A percentile compares a stretch with the other conserved stretches of the same genome.
These are phyloP conservation scores for Acacia concinna DNA, from an alignment of 331 rosid genomes.

Conservation along the genomic window DNA sequence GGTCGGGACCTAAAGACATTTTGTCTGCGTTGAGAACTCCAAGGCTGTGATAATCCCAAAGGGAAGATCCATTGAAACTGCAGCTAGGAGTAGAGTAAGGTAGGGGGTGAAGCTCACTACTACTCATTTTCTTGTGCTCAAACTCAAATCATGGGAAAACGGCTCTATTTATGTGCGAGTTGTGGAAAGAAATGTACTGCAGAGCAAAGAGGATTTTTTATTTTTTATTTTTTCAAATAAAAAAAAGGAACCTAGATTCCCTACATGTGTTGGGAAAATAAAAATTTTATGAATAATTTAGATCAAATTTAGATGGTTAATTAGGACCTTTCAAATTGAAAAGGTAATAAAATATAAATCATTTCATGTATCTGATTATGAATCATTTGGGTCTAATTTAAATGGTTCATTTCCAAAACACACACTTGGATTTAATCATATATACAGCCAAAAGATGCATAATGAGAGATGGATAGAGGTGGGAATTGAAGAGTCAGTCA, in stretches of 20 bases:
- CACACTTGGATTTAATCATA: background rate
- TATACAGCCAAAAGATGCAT: background rate
- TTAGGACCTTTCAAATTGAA: background rate
- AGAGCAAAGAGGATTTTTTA: background rate
- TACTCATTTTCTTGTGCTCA: constrained; percentile 43
- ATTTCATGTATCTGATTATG: background rate
- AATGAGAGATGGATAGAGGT: background rate
- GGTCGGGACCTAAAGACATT: constrained; percentile 58
- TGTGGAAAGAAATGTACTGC: constrained; percentile 20
- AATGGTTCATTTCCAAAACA: background rate
- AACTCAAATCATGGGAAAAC: constrained; percentile 34
- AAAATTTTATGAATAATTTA: background rate
- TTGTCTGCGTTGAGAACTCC: constrained; percentile 62
- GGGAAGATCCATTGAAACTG: constrained; percentile 57
- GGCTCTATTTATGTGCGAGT: constrained; percentile 54
- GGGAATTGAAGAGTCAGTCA: constrained; percentile 56
- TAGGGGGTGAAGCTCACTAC: constrained; percentile 62
- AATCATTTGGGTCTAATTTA: background rate
- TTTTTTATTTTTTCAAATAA: too few species aligned
- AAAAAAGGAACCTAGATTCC: too few species aligned
- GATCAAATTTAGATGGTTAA: background rate
- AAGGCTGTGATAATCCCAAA: constrained; percentile 67
- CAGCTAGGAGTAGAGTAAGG: constrained; percentile 39
- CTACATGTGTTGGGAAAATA: background rate
- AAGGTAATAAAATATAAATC: background rate